A percentile compares a stretch with the other conserved stretches of the same genome.
Evolutionary conservation across 2,329 filamentous ascomycete species (phyloP).

Genomic region (Beauveria brongniartii): DNA sequence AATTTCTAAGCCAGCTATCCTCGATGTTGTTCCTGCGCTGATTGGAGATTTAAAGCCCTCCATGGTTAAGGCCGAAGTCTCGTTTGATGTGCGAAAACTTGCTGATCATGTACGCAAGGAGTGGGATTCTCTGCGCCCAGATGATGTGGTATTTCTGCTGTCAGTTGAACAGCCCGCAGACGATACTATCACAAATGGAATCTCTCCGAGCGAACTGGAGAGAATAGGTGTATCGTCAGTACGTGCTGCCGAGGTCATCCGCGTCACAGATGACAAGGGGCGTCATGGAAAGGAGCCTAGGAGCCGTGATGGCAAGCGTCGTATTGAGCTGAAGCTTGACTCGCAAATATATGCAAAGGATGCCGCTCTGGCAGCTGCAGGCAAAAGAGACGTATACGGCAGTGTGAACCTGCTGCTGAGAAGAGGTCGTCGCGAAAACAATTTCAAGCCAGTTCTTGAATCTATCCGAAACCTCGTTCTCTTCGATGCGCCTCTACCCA

Average conservation of each 20-base stretch:
- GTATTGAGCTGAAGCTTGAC: conserved; percentile 76
- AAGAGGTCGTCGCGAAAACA: conserved; percentile 82
- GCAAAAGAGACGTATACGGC: conserved; percentile 74
- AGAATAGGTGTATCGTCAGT: conserved; percentile 61
- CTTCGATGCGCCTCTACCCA: conserved; percentile 76
- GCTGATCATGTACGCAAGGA: conserved; percentile 68
- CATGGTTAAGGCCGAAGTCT: conserved; percentile 76
- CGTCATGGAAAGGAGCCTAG: conserved; percentile 52
- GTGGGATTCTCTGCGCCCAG: conserved; percentile 81
- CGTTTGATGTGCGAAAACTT: conserved; percentile 74
- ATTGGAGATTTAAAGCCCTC: conserved; percentile 82
- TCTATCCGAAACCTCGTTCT: conserved; percentile 82
- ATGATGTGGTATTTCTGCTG: conserved; percentile 85
- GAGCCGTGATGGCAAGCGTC: conserved; percentile 59
- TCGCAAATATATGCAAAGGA: conserved; percentile 70
- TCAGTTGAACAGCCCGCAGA: conserved; percentile 57
- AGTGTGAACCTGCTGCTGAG: conserved; percentile 79
- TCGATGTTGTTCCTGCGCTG: conserved; percentile 74
- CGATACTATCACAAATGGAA: conserved; percentile 45
- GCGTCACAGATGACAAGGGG: conserved; percentile 79
- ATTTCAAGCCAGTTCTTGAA: conserved; percentile 89
- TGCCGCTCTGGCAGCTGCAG: conserved; percentile 53
- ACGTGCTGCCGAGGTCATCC: conserved; percentile 76
- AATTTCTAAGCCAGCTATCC: conserved; percentile 75
- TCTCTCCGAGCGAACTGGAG: conserved; percentile 40